phyloP scores from a whole-genome alignment of 139 green algal genomes.

The Micractinium sp. region DNA sequence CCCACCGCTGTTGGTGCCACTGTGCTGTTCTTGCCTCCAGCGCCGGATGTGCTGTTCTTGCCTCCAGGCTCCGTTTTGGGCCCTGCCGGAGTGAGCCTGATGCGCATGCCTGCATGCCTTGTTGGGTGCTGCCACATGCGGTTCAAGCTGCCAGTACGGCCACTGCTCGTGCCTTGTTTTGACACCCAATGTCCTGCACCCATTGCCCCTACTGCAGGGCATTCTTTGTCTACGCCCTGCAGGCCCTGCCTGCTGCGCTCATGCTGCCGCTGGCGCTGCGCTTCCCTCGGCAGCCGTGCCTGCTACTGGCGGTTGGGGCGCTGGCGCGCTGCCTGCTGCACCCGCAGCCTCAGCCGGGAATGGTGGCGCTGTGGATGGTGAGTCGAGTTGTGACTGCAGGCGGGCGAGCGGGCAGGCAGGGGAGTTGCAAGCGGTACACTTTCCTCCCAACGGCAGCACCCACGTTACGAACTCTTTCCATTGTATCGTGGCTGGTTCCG shows the following conservation, averaged over 20 bases:
- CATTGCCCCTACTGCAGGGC: neutral
- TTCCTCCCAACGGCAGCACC: too few species aligned
- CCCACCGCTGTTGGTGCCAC: too few species aligned
- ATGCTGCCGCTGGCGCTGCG: conserved; percentile 28
- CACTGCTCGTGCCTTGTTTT: neutral
- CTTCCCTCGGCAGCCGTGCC: neutral
- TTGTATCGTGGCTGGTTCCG: neutral
- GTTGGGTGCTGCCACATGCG: neutral
- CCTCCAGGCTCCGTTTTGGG: too few species aligned
- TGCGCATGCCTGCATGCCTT: neutral
- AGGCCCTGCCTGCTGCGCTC: neutral
- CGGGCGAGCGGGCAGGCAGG: too few species aligned
- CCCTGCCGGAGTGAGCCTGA: neutral
- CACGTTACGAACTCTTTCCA: neutral
- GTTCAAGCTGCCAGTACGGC: neutral
- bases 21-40: too few species aligned
- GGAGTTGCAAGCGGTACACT: too few species aligned
- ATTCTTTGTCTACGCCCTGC: conserved; percentile 26
- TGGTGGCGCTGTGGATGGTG: conserved; percentile 29
- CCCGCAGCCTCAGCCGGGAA: conserved; percentile 1
- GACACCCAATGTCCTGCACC: neutral
- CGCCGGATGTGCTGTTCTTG: too few species aligned
- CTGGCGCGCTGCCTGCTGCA: conserved; percentile 31
- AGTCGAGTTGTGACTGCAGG: neutral
- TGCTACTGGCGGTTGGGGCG: conserved; percentile 15